Base-by-base conservation (phyloP, 2,329 filamentous ascomycete genomes). In the Apiospora koreana region DNA sequence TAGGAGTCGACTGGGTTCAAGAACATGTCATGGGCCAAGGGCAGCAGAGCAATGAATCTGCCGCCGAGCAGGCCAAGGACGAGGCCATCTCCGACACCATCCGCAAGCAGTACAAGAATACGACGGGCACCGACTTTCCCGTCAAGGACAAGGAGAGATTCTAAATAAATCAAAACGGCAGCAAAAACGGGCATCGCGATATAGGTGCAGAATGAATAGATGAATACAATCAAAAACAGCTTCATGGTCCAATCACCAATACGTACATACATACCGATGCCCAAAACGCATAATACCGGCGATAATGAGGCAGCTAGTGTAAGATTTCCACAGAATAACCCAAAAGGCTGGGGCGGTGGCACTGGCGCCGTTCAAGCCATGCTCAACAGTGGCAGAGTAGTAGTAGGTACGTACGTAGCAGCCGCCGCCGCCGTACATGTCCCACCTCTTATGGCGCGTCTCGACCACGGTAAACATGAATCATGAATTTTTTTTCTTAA, bases 21-120 rank as follows among this genome's bases (percentile, higher is more conserved):
- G 89, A 96, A 81, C 89, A 93, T 73, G 82, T 94, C 79, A 78
- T 96, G 21, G 89, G 90, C 46, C 84, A 89, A 74, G 93, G 93
- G 23, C 78, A 87, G 65, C 93, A 96, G 83, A 84, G 87, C 82
- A 93, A 94, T 79, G 92, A 92, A 81, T 85, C 81, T 67, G 93
- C 93, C 6, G 78, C 90, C 25, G 94, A 97, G 83, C 93, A 97
- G 82, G 92, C 91, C 75, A 95, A 95, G 84, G 94, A 96, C 79
- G 91, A 94, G 81, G 85, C 92, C 79, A 93, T 95, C 75, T 90
- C 88, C 38, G 91, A 94, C 79, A 91, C 88, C 79, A 89, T 95
- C 75, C 88, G 93, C 46, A 81, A 80, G 54, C 84, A 92, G 81
- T 95, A 94, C 86, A 94, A 94, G 86, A 82, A 76, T 65, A 78